phyloP scores from a whole-genome alignment of 495 filamentous ascomycete genomes.

The Bombardia bombarda region DNA sequence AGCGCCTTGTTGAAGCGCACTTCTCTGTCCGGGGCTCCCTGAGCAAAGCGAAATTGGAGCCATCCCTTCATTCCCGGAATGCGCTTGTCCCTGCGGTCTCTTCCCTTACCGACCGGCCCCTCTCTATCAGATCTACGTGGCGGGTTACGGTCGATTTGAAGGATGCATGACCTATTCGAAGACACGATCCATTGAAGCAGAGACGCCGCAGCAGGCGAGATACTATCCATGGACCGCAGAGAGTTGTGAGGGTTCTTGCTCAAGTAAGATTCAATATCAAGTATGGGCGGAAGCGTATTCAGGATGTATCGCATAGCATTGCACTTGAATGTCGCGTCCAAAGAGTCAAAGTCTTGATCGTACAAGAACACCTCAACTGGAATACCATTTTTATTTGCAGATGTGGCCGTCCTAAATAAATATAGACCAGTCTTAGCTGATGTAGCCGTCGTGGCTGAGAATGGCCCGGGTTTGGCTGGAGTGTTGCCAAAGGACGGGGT shows the following conservation, averaged over 20 bases:
- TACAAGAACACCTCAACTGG: constrained; percentile 23
- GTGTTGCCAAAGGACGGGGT: not conserved
- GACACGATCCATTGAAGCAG: constrained; percentile 85
- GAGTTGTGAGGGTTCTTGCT: constrained; percentile 24
- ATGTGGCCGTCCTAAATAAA: too few species aligned
- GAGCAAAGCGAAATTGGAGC: constrained; percentile 79
- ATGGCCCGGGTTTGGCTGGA: too few species aligned
- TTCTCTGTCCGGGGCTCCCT: constrained; percentile 89
- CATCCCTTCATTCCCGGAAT: constrained; percentile 60
- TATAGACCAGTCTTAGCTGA: too few species aligned
- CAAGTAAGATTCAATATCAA: constrained; percentile 56
- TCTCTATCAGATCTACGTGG: not conserved
- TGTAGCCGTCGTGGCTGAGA: too few species aligned
- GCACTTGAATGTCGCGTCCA: constrained; percentile 37
- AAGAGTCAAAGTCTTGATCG: constrained; percentile 23
- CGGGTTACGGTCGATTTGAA: constrained; percentile 37
- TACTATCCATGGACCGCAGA: constrained; percentile 53
- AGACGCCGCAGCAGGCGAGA: constrained; percentile 59
- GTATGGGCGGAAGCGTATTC: constrained; percentile 58
- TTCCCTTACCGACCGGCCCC: constrained; percentile 5
- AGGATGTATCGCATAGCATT: constrained; percentile 51
- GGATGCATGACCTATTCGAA: constrained; percentile 81
- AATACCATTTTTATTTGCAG: too few species aligned
- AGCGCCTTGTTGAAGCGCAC: constrained; percentile 65
- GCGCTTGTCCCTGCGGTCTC: constrained; percentile 34